Evolutionary conservation across 768 basidiomycete species (phyloP).

Genomic region (Lactarius tabidus): DNA sequence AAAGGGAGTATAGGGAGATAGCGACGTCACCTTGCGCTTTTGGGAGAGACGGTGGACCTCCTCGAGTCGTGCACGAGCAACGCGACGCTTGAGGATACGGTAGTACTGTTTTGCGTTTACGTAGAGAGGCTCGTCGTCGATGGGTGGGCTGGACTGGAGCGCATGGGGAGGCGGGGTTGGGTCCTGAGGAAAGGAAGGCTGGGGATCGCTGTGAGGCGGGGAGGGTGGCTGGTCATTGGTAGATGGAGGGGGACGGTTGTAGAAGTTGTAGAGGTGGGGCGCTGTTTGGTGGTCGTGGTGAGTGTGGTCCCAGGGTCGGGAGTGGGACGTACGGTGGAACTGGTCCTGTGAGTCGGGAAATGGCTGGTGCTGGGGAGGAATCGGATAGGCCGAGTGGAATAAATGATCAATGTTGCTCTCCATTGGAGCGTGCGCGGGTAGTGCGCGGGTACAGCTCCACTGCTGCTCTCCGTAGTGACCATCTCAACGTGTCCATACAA

Average conservation of each 20-base stretch:
- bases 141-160: constrained; percentile 38
- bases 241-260: constrained; percentile 31
- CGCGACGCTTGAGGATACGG: constrained; percentile 92
- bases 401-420: constrained; percentile 57
- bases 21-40: constrained; percentile 74
- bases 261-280: constrained; percentile 23
- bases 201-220: constrained; percentile 21
- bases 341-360: constrained; percentile 33
- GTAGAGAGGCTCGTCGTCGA: constrained; percentile 97
- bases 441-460: background rate
- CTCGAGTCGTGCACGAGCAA: constrained; percentile 86
- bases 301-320: constrained; percentile 21
- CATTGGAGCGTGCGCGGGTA: constrained; percentile 14
- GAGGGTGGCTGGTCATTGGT: constrained; percentile 26
- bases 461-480: too few species aligned
- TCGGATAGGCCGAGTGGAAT: constrained; percentile 55
- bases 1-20: background rate
- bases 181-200: constrained; percentile 16
- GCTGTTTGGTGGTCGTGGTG: constrained; percentile 20
- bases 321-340: constrained; percentile 18
- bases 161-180: constrained; percentile 29
- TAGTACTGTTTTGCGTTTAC: constrained; percentile 99
- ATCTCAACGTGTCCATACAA: too few species aligned
- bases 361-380: constrained; percentile 34
- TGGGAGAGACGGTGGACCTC: constrained; percentile 90